phyloP scores from a whole-genome alignment of 108 stramenopile species.

The Cyclostephanos invisitatus region DNA sequence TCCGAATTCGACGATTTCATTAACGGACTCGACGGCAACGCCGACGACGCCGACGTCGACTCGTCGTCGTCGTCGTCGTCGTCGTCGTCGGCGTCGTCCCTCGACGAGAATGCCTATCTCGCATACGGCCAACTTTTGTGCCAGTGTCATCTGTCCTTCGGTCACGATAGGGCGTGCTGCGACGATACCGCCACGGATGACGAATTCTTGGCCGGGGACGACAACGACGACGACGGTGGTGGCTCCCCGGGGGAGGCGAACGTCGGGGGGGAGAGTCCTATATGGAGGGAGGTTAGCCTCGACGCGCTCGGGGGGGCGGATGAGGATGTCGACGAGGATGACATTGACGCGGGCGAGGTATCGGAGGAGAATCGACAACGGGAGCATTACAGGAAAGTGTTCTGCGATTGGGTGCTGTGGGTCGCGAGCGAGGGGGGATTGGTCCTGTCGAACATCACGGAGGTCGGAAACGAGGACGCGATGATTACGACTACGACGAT shows the following conservation, averaged over 20 bases:
- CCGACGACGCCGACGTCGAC: neutral
- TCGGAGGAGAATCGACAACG: neutral
- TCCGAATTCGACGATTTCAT: neutral
- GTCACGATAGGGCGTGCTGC: neutral
- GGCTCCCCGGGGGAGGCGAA: neutral
- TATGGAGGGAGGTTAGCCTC: neutral
- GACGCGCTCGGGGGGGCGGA: neutral
- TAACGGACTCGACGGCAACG: neutral
- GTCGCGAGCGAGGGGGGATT: neutral
- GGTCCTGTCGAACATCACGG: neutral
- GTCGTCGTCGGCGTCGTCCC: neutral
- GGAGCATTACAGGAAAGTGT: neutral
- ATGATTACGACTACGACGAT: neutral
- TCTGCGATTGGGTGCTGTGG: neutral
- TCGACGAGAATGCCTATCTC: neutral
- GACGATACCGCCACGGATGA: conserved; percentile 1
- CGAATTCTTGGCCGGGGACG: neutral
- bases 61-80: neutral
- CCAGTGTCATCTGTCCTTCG: neutral
- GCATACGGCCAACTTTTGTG: neutral
- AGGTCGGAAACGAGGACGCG: neutral
- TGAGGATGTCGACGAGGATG: neutral
- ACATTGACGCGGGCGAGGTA: too few species aligned
- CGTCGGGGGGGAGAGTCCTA: neutral
- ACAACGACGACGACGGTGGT: neutral